Evolutionary conservation across 1,284 basidiomycete species (phyloP).

Genomic region (Puccinia triticina): DNA sequence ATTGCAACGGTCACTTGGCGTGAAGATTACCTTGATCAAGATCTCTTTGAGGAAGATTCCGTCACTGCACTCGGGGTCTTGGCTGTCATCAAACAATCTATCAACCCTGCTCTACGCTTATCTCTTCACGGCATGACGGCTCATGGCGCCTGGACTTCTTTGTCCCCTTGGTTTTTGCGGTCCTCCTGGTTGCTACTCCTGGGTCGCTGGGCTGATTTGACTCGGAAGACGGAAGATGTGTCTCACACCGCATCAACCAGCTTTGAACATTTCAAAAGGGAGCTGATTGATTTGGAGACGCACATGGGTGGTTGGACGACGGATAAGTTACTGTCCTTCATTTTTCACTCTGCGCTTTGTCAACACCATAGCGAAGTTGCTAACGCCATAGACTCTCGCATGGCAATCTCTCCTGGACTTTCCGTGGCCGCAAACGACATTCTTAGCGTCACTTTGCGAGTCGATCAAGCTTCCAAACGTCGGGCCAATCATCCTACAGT

Average conservation of each 20-base stretch:
- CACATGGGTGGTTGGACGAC: background rate
- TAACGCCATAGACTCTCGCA: background rate
- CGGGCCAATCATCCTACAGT: too few relatives aligned
- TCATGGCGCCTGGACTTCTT: background rate
- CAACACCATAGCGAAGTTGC: background rate
- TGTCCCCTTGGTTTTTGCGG: background rate
- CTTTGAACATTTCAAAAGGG: background rate
- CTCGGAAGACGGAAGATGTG: background rate
- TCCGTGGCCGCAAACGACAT: background rate
- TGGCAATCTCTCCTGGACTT: background rate
- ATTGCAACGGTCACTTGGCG: background rate
- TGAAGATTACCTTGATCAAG: background rate
- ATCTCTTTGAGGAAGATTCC: background rate
- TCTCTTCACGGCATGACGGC: background rate
- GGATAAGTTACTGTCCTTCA: conserved; percentile 4
- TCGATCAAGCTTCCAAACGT: too few relatives aligned
- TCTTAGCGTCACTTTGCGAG: too few relatives aligned
- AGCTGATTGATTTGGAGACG: background rate
- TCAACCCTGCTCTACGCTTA: background rate
- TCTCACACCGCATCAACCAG: background rate
- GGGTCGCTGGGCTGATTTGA: background rate
- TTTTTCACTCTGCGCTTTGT: background rate
- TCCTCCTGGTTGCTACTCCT: background rate
- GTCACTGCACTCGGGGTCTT: background rate
- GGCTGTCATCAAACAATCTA: background rate